A percentile compares a stretch with the other conserved stretches of the same genome.
These are phyloP conservation scores for Pseudogymnoascus sp. DNA, from an alignment of 2,329 filamentous ascomycete genomes.

Conservation along the genomic window DNA sequence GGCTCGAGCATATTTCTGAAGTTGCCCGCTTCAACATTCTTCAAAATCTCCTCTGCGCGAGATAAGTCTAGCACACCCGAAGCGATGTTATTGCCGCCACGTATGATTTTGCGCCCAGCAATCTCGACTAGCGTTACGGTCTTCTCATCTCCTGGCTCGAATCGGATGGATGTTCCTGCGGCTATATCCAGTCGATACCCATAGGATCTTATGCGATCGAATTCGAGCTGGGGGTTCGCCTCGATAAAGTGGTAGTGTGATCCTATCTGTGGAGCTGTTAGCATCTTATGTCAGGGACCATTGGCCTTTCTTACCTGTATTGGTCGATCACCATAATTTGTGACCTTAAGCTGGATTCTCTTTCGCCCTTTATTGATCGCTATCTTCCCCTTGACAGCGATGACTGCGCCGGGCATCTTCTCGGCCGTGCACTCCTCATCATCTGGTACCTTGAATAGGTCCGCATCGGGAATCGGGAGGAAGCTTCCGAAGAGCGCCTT, in stretches of 20 bases:
- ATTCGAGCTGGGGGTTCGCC: conserved; percentile 81
- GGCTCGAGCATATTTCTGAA: conserved; percentile 73
- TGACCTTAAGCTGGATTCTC: conserved; percentile 67
- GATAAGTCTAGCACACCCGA: conserved; percentile 59
- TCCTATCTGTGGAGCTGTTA: conserved; percentile 48
- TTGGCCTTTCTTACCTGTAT: conserved; percentile 56
- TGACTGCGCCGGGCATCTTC: conserved; percentile 70
- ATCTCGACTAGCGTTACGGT: conserved; percentile 88
- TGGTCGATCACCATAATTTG: conserved; percentile 79
- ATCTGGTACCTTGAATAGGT: conserved; percentile 58
- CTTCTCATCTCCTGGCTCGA: conserved; percentile 88
- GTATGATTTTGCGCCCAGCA: conserved; percentile 68
- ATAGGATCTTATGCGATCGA: conserved; percentile 75
- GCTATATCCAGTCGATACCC: conserved; percentile 84
- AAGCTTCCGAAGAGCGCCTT: conserved; percentile 87
- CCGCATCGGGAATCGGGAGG: conserved; percentile 64
- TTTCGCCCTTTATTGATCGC: conserved; percentile 64
- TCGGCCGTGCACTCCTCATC: conserved; percentile 56
- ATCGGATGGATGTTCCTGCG: conserved; percentile 83
- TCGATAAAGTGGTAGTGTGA: conserved; percentile 97
- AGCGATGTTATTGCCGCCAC: conserved; percentile 75
- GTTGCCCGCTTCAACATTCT: conserved; percentile 58
- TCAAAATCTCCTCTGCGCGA: conserved; percentile 56
- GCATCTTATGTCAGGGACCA: background rate
- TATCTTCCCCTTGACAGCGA: conserved; percentile 61